Evolutionary conservation across 2,329 filamentous ascomycete species (phyloP), one percentile per base, ranked within the genome.

Genomic region (Ophiostoma ulmi): DNA sequence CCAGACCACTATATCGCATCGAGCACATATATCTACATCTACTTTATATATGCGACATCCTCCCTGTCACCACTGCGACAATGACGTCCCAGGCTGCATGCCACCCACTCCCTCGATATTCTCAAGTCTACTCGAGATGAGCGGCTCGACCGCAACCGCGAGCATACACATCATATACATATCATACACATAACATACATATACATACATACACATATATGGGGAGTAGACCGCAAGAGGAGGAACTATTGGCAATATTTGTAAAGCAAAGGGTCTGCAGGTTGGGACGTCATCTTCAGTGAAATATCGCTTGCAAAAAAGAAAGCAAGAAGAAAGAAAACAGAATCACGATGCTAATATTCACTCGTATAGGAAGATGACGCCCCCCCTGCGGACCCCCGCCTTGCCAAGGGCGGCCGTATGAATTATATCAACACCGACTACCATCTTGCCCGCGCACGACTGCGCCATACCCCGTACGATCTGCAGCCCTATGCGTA

Each of bases 401-500:
- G 95, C 76, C 84, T 97, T 72, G 87, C 87, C 76, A 83, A 90
- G 81, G 81, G 90, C 76, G 91, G 89, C 74, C 83, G 84, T 75
- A 78, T 89, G 72, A 86, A 85, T 75, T 90, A 90, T 76, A 90
- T 90, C 80, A 90, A 90, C 74, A 87, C 87, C 79, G 88, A 90
- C 77, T 90, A 85, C 80, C 90, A 87, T 81, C 87, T 86, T 72
- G 87, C 84, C 77, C 94, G 90, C 82, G 90, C 88, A 74, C 92
- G 87, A 76, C 82, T 89, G 77, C 90, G 87, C 77, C 87, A 86
- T 75, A 86, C 90, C 38, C 91, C 91, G 0, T 97, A 97, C 80
- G 89, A 90, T 72, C 82, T 97, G 69, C 91, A 88, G 78, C 90
- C 91, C 31, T 97, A 96, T 79, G 81, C 87, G 36, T 95, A 93